Percentiles rank a stretch among this genome's conserved stretches.
phyloP scores from a whole-genome alignment of 1,284 basidiomycete species.

The Trametes hirsuta region DNA sequence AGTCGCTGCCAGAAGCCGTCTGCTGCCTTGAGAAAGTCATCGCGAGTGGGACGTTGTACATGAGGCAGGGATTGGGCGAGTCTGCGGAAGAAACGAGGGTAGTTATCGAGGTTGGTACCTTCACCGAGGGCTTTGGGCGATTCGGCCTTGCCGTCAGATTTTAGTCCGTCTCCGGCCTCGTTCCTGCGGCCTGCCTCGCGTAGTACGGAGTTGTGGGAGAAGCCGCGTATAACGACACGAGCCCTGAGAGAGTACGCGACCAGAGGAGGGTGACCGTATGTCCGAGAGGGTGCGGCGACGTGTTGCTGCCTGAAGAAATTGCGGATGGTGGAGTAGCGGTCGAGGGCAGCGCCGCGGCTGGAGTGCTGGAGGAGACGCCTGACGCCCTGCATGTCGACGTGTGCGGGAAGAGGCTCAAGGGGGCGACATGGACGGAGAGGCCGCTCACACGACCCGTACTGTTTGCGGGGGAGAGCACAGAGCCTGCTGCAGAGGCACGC shows the following conservation, averaged over 20 bases:
- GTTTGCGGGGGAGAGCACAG: no score
- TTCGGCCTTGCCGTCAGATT: slow-evolving; percentile 3
- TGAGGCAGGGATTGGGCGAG: slow-evolving; percentile 77
- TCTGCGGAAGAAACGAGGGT: slow-evolving; percentile 78
- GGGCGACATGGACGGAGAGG: background rate
- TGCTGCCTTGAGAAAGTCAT: slow-evolving; percentile 87
- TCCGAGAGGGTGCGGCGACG: background rate
- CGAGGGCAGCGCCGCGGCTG: slow-evolving; percentile 40
- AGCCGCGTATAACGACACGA: slow-evolving; percentile 5
- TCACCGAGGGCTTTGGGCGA: slow-evolving; percentile 18
- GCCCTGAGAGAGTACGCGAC: slow-evolving; percentile 2
- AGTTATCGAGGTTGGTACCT: slow-evolving; percentile 62
- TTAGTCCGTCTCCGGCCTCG: background rate
- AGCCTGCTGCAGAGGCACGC: background rate
- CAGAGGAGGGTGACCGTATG: background rate
- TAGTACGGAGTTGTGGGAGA: slow-evolving; percentile 4
- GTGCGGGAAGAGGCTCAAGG: background rate
- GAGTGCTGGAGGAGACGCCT: slow-evolving; percentile 34
- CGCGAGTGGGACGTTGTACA: slow-evolving; percentile 81
- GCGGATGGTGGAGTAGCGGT: slow-evolving; percentile 55
- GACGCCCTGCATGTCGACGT: slow-evolving; percentile 15
- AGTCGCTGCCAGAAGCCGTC: slow-evolving; percentile 90
- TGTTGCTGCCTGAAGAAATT: slow-evolving; percentile 51
- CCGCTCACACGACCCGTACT: slow-evolving; percentile 17
- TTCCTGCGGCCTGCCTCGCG: background rate